Percentiles rank a stretch among this genome's conserved stretches.
Conservation (phyloP, 176 grass and related monocot species). For the Carex parvula region DNA sequence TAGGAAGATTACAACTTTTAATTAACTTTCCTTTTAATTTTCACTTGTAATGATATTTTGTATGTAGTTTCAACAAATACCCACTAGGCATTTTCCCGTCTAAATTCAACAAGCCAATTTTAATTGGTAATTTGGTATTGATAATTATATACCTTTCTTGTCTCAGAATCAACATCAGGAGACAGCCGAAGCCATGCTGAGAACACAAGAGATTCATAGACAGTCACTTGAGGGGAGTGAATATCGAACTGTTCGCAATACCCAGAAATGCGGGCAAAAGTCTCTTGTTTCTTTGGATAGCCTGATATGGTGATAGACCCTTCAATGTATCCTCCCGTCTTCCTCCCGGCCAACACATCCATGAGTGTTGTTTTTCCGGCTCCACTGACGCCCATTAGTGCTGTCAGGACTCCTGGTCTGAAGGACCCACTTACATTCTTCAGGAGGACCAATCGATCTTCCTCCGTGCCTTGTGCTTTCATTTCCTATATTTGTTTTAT, state of each 20-base stretch:
- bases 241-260: slow-evolving; percentile 94
- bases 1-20: no score
- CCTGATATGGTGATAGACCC: slow-evolving; percentile 81
- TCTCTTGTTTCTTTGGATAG: slow-evolving; percentile 86
- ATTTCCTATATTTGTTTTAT: slow-evolving; percentile 61
- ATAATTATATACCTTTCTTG: slow-evolving; percentile 45
- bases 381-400: slow-evolving; percentile 94
- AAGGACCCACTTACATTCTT: slow-evolving; percentile 87
- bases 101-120: not conserved
- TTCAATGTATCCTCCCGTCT: slow-evolving; percentile 78
- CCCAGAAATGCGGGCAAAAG: slow-evolving; percentile 87
- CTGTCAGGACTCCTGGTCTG: slow-evolving; percentile 84
- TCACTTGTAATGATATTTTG: not conserved
- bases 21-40: not conserved
- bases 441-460: slow-evolving; percentile 66
- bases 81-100: not conserved
- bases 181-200: slow-evolving; percentile 91
- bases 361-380: slow-evolving; percentile 92
- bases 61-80: not conserved
- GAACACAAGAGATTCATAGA: slow-evolving; percentile 75
- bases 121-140: not conserved
- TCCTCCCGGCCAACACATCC: slow-evolving; percentile 96
- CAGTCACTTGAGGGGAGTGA: slow-evolving; percentile 84
- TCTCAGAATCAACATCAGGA: slow-evolving; percentile 57
- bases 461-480: slow-evolving; percentile 64